Evolutionary conservation across 2,329 filamentous ascomycete species (phyloP).

Genomic region (Tolypocladium capitatum): DNA sequence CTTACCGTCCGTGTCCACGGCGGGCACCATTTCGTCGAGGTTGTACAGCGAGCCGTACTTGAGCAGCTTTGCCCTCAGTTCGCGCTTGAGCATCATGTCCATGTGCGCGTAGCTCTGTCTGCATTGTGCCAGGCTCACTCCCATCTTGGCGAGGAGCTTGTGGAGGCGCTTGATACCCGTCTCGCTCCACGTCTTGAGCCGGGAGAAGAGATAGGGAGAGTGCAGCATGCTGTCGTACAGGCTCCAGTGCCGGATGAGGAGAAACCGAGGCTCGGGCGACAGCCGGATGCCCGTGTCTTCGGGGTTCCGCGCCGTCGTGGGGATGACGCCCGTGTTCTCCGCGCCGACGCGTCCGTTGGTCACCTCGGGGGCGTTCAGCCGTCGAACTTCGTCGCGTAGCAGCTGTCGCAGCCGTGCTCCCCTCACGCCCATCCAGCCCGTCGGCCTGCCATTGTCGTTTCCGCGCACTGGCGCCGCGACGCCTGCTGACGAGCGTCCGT

Average conservation of each 20-base stretch:
- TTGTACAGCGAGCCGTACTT: conserved; percentile 91
- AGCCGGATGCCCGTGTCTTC: conserved; percentile 86
- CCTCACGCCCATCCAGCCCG: conserved; percentile 70
- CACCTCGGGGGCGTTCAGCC: conserved; percentile 69
- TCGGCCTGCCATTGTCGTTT: conserved; percentile 41
- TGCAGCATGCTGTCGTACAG: conserved; percentile 98
- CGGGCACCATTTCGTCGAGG: conserved; percentile 81
- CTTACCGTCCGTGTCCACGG: conserved; percentile 55
- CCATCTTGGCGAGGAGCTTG: conserved; percentile 96
- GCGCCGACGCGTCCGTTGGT: conserved; percentile 47
- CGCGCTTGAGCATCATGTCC: conserved; percentile 92
- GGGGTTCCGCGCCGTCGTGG: conserved; percentile 74
- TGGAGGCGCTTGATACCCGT: conserved; percentile 76
- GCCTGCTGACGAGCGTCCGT: conserved; percentile 72
- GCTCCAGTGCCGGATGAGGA: conserved; percentile 91
- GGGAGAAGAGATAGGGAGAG: conserved; percentile 83
- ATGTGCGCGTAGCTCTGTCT: conserved; percentile 95
- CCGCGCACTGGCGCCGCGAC: conserved; percentile 48
- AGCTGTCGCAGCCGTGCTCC: conserved; percentile 76
- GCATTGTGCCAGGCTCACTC: conserved; percentile 83
- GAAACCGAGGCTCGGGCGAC: conserved; percentile 84
- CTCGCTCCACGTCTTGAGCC: conserved; percentile 90
- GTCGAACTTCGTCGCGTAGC: conserved; percentile 82
- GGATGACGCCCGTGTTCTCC: conserved; percentile 69
- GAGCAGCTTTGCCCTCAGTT: conserved; percentile 69